phyloP scores from a whole-genome alignment of 805 yeast species.

The Wickerhamomyces queroliae region DNA sequence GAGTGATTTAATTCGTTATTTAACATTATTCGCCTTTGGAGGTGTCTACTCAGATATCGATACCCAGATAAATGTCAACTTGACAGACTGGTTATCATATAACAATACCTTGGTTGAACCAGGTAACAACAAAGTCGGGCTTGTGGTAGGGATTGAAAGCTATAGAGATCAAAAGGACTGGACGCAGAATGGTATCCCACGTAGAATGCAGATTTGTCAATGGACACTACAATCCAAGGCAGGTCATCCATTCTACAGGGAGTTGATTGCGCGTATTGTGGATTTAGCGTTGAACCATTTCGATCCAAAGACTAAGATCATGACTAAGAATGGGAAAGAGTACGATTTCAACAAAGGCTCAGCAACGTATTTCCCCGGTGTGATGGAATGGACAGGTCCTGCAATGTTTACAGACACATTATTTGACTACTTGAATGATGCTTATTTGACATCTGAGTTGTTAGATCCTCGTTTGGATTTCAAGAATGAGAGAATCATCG shows the following conservation, averaged over 20 bases:
- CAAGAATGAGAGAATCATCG: constrained; percentile 2
- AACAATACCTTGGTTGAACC: not conserved
- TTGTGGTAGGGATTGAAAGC: constrained; percentile 47
- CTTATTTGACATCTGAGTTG: not conserved
- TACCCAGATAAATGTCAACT: constrained; percentile 27
- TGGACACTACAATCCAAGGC: constrained; percentile 56
- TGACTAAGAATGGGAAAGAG: constrained; percentile 21
- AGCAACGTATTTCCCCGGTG: constrained; percentile 53
- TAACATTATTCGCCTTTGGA: constrained; percentile 67
- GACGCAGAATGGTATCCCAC: constrained; percentile 41
- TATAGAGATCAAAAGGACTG: constrained; percentile 47
- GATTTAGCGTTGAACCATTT: constrained; percentile 41
- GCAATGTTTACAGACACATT: constrained; percentile 44
- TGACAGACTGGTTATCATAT: not conserved
- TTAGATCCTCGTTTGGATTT: not conserved
- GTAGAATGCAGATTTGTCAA: constrained; percentile 56
- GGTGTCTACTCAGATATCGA: constrained; percentile 79
- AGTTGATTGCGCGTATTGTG: constrained; percentile 46
- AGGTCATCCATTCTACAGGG: constrained; percentile 54
- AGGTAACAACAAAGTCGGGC: constrained; percentile 37
- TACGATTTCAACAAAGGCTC: constrained; percentile 40
- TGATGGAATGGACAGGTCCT: constrained; percentile 48
- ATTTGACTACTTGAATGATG: constrained; percentile 34
- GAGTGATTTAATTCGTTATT: constrained; percentile 77
- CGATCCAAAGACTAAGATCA: constrained; percentile 22